phyloP scores from a whole-genome alignment of 2,329 filamentous ascomycete genomes.

The Fusarium nurragi region DNA sequence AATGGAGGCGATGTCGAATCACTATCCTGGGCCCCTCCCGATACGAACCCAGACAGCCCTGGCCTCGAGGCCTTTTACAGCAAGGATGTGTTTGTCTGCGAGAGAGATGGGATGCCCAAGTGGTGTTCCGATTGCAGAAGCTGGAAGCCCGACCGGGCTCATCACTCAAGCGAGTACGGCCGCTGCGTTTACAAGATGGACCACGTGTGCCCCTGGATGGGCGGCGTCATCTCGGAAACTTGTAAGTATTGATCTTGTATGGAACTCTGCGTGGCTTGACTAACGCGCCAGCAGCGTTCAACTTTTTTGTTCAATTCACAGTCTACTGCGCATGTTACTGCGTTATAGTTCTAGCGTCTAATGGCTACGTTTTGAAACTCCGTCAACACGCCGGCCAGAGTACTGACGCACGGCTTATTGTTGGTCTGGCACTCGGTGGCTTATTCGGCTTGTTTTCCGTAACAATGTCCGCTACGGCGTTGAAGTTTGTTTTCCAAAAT shows the following conservation, averaged over 20 bases:
- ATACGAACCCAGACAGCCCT: constrained; percentile 67
- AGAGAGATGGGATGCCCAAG: constrained; percentile 81
- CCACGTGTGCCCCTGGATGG: constrained; percentile 97
- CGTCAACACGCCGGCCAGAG: constrained; percentile 54
- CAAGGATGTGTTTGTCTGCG: constrained; percentile 85
- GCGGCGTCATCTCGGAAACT: constrained; percentile 87
- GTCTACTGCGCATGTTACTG: constrained; percentile 77
- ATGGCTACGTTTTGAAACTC: constrained; percentile 70
- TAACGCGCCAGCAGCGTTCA: constrained; percentile 68
- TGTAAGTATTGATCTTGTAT: constrained; percentile 55
- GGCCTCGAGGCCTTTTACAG: constrained; percentile 81
- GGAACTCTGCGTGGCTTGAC: not conserved
- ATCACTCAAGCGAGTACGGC: constrained; percentile 84
- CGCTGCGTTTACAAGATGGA: constrained; percentile 92
- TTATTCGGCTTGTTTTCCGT: constrained; percentile 84
- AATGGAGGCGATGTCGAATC: constrained; percentile 44
- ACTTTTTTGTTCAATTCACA: constrained; percentile 91
- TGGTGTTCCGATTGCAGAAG: constrained; percentile 87
- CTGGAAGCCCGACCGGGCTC: constrained; percentile 88
- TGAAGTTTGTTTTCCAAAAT: constrained; percentile 76
- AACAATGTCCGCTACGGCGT: constrained; percentile 78
- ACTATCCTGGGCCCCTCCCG: constrained; percentile 51
- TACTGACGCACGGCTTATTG: constrained; percentile 70
- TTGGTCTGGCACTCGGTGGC: constrained; percentile 70
- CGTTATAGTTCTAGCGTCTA: constrained; percentile 68